Base-by-base conservation (phyloP, 2,329 filamentous ascomycete genomes). In the Sphaerulina musiva region DNA sequence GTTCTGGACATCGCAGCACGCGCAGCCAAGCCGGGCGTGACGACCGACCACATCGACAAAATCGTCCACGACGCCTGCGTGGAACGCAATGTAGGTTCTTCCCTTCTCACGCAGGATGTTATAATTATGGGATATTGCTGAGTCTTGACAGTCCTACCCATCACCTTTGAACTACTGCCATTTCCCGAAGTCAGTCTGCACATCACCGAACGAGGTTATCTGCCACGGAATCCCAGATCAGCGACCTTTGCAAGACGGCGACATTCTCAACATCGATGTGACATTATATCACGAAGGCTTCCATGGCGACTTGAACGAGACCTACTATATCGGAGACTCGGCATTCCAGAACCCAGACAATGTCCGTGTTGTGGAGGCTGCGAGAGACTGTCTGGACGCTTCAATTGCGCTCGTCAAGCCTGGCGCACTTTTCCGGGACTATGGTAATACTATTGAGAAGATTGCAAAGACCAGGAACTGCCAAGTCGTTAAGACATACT, bases 181-280 rank as follows among this genome's bases (percentile, higher is more conserved):
- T 72, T 98, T 97, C 74, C 93, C 93, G 61, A 98, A 98, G 76
- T 98, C 93, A 0, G 88, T 96, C 59, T 98, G 93, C 74, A 97
- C 92, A 2, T 97, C 92, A 2, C 75, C 88, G 47, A 98, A 98
- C 76, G 93, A 98, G 74, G 87, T 95, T 60, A 97, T 98, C 71
- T 98, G 93, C 76, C 93, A 98, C 77, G 93, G 93, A 50, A 98
- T 98, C 60, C 93, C 93, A 12, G 93, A 98, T 68, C 84, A 95
- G 70, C 83, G 93, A 52, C 78, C 87, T 6, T 79, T 98, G 1
- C 74, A 89, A 59, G 92, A 98, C 63, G 93, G 93, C 58, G 93
- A 98, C 67, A 97, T 98, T 61, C 76, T 98, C 67, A 98, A 98
- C 75, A 90, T 98, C 62, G 93, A 98, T 65, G 88, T 98, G 4